Base-by-base conservation (phyloP, 805 yeast genomes). In the Wickerhamiella azyma region DNA sequence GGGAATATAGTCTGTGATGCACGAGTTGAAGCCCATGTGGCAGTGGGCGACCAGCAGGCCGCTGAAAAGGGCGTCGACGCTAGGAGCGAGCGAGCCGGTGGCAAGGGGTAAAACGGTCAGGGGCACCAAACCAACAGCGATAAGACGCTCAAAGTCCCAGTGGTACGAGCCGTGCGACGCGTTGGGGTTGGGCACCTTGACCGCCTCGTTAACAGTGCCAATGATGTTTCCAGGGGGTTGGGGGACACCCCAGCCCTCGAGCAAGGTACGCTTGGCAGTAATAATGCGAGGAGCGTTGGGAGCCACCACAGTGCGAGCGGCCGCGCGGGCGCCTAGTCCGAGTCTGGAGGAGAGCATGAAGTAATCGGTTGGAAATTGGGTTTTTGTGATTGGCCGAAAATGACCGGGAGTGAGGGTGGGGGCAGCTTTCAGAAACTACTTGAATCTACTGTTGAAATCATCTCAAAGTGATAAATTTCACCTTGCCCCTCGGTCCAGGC, bases 151-250 rank as follows among this genome's bases (percentile, higher is more conserved):
- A 56, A 79, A 78, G n/a, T 83, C 69, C 98, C 98, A 89, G 69
- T 88, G 97, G 62, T 76, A 73, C 19, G 94, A 82, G 41, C 97
- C 96, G 58, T 85, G 88, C 43, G 69, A 59, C 53, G 70, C 75
- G 57, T 74, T 69, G 5, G 78, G 61, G 36, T 69, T 63, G 35
- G 96, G 96, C 13, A 76, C 67, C 29, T 68, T 66, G 57, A 72
- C 81, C 13, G 97, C 86, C 51, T 92, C 97, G 64, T 89, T 92
- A 41, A 88, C 94, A 6, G 88, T 77, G n/a, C 96, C 97, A 40
- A 79, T 79, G 48, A 89, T 79, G 61, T 81, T 72, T 33, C 96
- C 97, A 38, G 96, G 84, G 30, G 94, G 89, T 65, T 84, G 94
- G 48, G 80, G 79, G 49, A 77, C 75, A 43, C 59, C 59, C 47